Evolutionary conservation across 441 rosid species (phyloP).

Genomic region (Euphorbia celastroides): DNA sequence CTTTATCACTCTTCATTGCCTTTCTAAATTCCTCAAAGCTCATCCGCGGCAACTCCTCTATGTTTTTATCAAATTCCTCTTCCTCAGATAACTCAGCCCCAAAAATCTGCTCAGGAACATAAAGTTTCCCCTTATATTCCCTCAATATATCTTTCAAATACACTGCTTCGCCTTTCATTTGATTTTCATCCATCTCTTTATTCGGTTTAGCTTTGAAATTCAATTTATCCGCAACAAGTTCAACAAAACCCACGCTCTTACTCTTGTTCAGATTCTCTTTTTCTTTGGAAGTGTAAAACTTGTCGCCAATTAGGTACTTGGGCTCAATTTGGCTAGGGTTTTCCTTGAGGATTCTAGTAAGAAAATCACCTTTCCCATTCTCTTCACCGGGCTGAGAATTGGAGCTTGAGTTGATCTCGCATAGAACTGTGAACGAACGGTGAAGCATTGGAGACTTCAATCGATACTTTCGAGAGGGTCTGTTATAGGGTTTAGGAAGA

Average conservation of each 20-base stretch:
- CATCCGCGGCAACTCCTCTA: constrained; percentile 64
- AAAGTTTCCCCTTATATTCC: constrained; percentile 78
- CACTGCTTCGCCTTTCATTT: constrained; percentile 41
- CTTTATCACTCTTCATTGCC: constrained; percentile 58
- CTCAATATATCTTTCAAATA: constrained; percentile 74
- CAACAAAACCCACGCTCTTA: constrained; percentile 35
- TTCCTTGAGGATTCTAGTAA: constrained; percentile 70
- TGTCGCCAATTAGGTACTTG: constrained; percentile 51
- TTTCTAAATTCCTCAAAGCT: constrained; percentile 68
- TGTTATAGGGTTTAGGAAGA: constrained; percentile 30
- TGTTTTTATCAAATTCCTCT: constrained; percentile 57
- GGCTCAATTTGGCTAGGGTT: constrained; percentile 91
- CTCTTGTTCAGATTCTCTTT: constrained; percentile 43
- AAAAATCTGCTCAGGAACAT: constrained; percentile 87
- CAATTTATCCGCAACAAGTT: constrained; percentile 39
- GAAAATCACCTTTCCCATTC: constrained; percentile 55
- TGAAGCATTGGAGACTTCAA: constrained; percentile 37
- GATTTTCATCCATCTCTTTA: constrained; percentile 26
- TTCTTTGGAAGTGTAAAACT: constrained; percentile 56
- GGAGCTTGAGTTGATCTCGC: constrained; percentile 38
- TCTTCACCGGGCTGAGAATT: constrained; percentile 26
- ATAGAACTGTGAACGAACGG: constrained; percentile 44
- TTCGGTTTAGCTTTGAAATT: constrained; percentile 30
- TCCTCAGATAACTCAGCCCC: constrained; percentile 66
- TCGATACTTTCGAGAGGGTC: constrained; percentile 25